Evolutionary conservation across 1,284 basidiomycete genomes (phyloP).

Genomic region (Xerocomus amazonicus): DNA sequence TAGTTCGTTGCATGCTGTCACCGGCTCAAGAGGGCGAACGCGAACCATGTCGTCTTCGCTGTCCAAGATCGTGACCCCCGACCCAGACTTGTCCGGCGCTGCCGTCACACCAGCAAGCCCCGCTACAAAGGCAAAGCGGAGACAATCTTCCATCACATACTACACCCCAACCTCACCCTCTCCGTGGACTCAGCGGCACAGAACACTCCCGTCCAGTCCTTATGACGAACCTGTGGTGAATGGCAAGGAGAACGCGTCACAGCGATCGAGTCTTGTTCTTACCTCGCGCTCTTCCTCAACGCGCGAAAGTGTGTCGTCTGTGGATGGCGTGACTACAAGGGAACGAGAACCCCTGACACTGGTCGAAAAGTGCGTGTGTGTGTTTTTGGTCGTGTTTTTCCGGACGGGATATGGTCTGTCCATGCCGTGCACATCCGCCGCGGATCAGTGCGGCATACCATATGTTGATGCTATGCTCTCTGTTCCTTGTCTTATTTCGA

Average conservation of each 20-base stretch:
- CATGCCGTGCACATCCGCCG: no score
- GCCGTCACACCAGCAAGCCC: not conserved
- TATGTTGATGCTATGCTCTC: no score
- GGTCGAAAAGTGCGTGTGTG: conserved; percentile 27
- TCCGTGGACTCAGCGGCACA: conserved; percentile 19
- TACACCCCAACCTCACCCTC: conserved; percentile 29
- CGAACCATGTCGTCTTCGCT: conserved; percentile 8
- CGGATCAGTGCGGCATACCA: no score
- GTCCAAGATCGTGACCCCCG: not conserved
- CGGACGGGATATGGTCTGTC: no score
- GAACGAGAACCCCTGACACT: conserved; percentile 30
- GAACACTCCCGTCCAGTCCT: conserved; percentile 1
- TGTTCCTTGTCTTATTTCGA: no score
- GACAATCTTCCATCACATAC: conserved; percentile 67
- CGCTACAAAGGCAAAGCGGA: conserved; percentile 26
- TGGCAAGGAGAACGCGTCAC: conserved; percentile 17
- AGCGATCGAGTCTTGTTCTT: conserved; percentile 21
- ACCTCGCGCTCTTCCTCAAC: conserved; percentile 14
- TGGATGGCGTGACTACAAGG: conserved; percentile 3
- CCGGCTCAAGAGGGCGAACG: no score
- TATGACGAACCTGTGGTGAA: conserved; percentile 9
- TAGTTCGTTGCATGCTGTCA: no score
- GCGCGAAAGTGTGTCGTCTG: conserved; percentile 14
- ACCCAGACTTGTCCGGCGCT: conserved; percentile 3
- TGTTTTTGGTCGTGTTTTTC: no score